Evolutionary conservation across 805 yeast species (phyloP).

Genomic region (Saccharomyces cerevisiae): DNA sequence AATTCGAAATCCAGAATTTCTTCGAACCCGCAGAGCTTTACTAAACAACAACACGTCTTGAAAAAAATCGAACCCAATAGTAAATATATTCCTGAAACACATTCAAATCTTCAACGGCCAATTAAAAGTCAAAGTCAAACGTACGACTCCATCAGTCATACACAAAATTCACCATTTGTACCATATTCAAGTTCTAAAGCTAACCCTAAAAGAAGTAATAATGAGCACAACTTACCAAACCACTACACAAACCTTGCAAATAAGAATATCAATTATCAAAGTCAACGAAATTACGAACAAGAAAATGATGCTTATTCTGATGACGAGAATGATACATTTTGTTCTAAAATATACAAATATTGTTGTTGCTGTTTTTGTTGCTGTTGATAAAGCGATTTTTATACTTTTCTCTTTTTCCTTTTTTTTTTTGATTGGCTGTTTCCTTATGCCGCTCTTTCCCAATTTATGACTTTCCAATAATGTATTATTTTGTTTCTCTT

Average conservation of each 20-base stretch:
- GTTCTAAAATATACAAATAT: background rate
- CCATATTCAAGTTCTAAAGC: background rate
- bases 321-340: slow-evolving; percentile 1
- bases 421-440: background rate
- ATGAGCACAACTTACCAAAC: background rate
- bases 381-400: slow-evolving; percentile 3
- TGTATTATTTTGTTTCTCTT: background rate
- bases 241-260: background rate
- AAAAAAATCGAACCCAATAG: slow-evolving; percentile 1
- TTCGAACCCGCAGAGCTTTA: slow-evolving; percentile 5
- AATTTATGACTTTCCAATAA: background rate
- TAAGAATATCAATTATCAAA: slow-evolving; percentile 2
- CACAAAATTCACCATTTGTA: background rate
- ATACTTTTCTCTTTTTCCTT: background rate
- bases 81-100: background rate
- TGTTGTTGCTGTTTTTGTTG: background rate
- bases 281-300: slow-evolving; percentile 1
- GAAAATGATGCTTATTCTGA: slow-evolving; percentile 1
- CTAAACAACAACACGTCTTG: slow-evolving; percentile 8
- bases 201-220: background rate
- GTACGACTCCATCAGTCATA: background rate
- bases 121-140: background rate
- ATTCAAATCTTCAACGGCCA: background rate
- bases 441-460: background rate
- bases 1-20: slow-evolving; percentile 1